These are phyloP conservation scores for Saitoella complicata DNA, from an alignment of 805 yeast genomes.

Conservation along the genomic window DNA sequence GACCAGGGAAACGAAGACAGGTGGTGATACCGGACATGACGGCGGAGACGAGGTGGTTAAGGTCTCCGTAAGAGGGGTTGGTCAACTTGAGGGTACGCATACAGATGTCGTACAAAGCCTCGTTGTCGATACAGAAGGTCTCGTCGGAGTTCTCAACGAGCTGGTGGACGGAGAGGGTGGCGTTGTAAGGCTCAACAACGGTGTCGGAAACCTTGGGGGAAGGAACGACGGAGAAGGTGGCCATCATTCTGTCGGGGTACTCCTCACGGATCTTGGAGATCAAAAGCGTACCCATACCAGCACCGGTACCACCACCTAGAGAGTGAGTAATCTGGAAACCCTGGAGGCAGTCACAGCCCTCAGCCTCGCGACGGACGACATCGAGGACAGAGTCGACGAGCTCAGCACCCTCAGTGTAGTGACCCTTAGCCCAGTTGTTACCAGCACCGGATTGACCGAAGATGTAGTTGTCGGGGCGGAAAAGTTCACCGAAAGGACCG, in stretches of 20 bases:
- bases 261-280: slow-evolving; percentile 81
- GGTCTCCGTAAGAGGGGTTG: slow-evolving; percentile 64
- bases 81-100: slow-evolving; percentile 66
- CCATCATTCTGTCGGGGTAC: slow-evolving; percentile 92
- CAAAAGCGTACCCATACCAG: slow-evolving; percentile 88
- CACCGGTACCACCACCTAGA: slow-evolving; percentile 89
- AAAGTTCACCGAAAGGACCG: slow-evolving; percentile 63
- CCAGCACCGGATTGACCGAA: slow-evolving; percentile 91
- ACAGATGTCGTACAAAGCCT: slow-evolving; percentile 83
- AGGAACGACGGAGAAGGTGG: slow-evolving; percentile 90
- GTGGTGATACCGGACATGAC: slow-evolving; percentile 97
- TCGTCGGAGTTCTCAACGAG: slow-evolving; percentile 83
- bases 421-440: slow-evolving; percentile 96
- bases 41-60: slow-evolving; percentile 70
- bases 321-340: slow-evolving; percentile 86
- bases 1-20: slow-evolving; percentile 88
- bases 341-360: slow-evolving; percentile 82
- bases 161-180: slow-evolving; percentile 83
- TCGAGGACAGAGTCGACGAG: slow-evolving; percentile 83
- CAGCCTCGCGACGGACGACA: slow-evolving; percentile 86
- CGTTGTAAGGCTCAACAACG: slow-evolving; percentile 90
- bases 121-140: slow-evolving; percentile 90
- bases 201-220: slow-evolving; percentile 86
- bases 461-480: slow-evolving; percentile 84
- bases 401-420: slow-evolving; percentile 94